Evolutionary conservation across 257 asterid genomes (phyloP), one percentile per base, ranked within the genome.

Genomic region (Anisodus acutangulus): DNA sequence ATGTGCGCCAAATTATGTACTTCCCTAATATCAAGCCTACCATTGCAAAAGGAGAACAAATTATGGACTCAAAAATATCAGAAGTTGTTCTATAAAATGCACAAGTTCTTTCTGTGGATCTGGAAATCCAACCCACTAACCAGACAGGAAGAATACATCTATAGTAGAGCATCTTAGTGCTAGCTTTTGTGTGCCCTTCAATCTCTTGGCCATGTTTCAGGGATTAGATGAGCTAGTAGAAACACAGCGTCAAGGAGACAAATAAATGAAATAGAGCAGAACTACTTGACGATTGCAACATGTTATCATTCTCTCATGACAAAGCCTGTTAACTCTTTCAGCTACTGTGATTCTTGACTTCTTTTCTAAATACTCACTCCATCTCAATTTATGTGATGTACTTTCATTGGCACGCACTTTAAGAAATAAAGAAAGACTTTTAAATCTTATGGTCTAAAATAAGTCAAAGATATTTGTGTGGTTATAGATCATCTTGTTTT

Each of bases 151-250:
- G 45, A 55, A 15, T 58, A 58, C 60, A 74, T 74, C 60, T 49
- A 74, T 12, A 26, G 62, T 74, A 22, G 62, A 49, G 80, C 59
- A 72, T 72, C 80, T 71, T 72, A 72, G 80, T 47, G 59, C 17
- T 72, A 45, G 31, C 81, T 74, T 10, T 74, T 74, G 6, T 22
- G 45, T 74, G 45, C 45, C 12, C 62, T 74, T 22, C 62, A 49
- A 47, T 74, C 22, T 49, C 62, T 49, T 51, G 62, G 17, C 17
- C 45, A 19, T 74, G 8, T 74, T 47, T 74, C 81, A 74, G 22
- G 81, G 62, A 74, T 74, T 49, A 74, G 62, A 13, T 74, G 62
- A 11, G 13, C 81, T 47, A 74, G 19, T 49, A 74, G 81, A 49
- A 62, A 74, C 12, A 6, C 81, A 74, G 45, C 3, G 4, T 74